Evolutionary conservation across 176 grass and related monocot genomes (phyloP), one percentile per base, ranked within the genome.

Genomic region (Cymbopogon citratus): DNA sequence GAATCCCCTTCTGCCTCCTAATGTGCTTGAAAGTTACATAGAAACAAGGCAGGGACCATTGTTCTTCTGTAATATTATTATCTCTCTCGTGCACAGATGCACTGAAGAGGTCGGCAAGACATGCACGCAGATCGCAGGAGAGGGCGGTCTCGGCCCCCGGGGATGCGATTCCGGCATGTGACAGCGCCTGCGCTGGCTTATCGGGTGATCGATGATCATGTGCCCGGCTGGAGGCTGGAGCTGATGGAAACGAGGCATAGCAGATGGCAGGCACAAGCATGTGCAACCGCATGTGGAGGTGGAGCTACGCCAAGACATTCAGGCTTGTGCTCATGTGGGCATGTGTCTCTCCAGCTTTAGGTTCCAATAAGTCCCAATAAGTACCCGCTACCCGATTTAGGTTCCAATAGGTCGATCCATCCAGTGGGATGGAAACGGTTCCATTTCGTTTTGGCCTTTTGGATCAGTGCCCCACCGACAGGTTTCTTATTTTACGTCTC

Each of bases 201-300:
- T 56, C 51, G 69, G 11, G 3, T 28, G 15, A 6, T 38, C 36
- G 6, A 38, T 38, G 36, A 19, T 76, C 85, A 87, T 87, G 80
- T 88, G 80, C 46, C 61, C 29, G 59, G 63, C 38, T 59, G 76
- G 25, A 64, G 45, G 45, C 14, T 48, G 45, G 45, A 48, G 24
- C 9, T 12, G 40, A 77, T 66, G 73, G 19, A 23, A 31, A 46
- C 12, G 44, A 46, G 44, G 5, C 3, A 35, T 35, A 7, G 18
- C 41, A 78, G 34, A 80, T 39, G 51, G 39, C 49, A 76, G 62
- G 29, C 39, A 77, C 35, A 16, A 25, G 76, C 87, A 89, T 89
- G 87, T 84, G 87, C 48, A 27, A 38, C 48, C 33, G 85, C 79
- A 87, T 87, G 85, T 69, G 66, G 66, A 1, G 36, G n/a, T 25